These are phyloP conservation scores for Debaryomyces nepalensis DNA, from an alignment of 1,139 yeast species.

Conservation along the genomic window DNA sequence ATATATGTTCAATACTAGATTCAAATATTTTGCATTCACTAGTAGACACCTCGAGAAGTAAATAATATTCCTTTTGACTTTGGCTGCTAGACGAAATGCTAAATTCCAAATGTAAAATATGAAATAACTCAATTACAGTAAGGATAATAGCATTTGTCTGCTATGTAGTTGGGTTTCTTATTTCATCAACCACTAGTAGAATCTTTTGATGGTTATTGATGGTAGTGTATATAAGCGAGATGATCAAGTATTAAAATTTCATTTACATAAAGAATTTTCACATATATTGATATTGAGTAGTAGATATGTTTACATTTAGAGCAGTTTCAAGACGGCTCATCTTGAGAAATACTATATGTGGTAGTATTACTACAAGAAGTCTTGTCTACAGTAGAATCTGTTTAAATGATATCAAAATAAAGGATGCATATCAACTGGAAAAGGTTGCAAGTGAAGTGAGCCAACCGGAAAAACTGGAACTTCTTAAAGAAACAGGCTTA, in stretches of 20 bases:
- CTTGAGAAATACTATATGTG: neutral
- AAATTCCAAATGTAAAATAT: too few relatives aligned
- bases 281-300: too few relatives aligned
- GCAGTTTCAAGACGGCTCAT: slow-evolving; percentile 5
- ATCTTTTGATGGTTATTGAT: too few relatives aligned
- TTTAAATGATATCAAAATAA: neutral
- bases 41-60: too few relatives aligned
- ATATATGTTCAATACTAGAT: too few relatives aligned
- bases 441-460: slow-evolving; percentile 2
- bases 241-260: slow-evolving; percentile 2
- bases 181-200: too few relatives aligned
- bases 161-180: too few relatives aligned
- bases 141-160: too few relatives aligned
- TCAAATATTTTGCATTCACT: too few relatives aligned
- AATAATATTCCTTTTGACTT: too few relatives aligned
- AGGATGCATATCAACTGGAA: neutral
- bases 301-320: slow-evolving; percentile 9
- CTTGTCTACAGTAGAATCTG: neutral
- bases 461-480: neutral
- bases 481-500: neutral
- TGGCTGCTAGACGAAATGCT: too few relatives aligned
- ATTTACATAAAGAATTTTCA: neutral
- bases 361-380: slow-evolving; percentile 1
- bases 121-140: too few relatives aligned
- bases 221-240: slow-evolving; percentile 12